Conservation (phyloP, 768 basidiomycete species). For the Antrodiella citrinella region DNA sequence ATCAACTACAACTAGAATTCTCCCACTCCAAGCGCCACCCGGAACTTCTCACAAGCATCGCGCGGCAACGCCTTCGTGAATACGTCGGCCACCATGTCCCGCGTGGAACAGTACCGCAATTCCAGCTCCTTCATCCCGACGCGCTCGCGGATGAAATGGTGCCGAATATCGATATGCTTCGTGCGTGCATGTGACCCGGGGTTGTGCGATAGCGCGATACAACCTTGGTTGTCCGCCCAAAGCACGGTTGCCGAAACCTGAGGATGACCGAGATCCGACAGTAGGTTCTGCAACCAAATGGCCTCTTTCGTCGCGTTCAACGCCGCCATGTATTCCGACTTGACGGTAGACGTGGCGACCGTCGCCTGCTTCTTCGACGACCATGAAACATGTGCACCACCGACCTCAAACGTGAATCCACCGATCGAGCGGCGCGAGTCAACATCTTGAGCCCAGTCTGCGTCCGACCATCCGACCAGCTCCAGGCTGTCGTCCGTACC, state of each 20-base stretch:
- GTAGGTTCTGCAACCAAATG: slow-evolving; percentile 9
- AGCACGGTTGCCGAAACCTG: slow-evolving; percentile 9
- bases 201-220: slow-evolving; percentile 20
- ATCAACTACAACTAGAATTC: no score
- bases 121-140: slow-evolving; percentile 18
- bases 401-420: slow-evolving; percentile 27
- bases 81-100: slow-evolving; percentile 29
- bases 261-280: slow-evolving; percentile 6
- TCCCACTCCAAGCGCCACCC: no score
- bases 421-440: slow-evolving; percentile 26
- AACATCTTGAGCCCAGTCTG: slow-evolving; percentile 7
- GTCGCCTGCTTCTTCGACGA: slow-evolving; percentile 27
- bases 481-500: no score
- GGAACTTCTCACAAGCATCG: no score
- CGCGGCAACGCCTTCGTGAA: no score
- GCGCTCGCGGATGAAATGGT: slow-evolving; percentile 28
- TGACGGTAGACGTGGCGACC: slow-evolving; percentile 26
- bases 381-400: slow-evolving; percentile 27
- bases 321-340: slow-evolving; percentile 29
- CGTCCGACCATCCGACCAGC: background rate
- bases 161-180: slow-evolving; percentile 31
- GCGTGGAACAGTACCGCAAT: slow-evolving; percentile 24
- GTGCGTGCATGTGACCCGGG: slow-evolving; percentile 22
- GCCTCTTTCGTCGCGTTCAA: slow-evolving; percentile 26
- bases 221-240: slow-evolving; percentile 8